Evolutionary conservation across 192 early-diverging fungal species (phyloP), one percentile per base, ranked within the genome.

Genomic region (Physocladia obscura): DNA sequence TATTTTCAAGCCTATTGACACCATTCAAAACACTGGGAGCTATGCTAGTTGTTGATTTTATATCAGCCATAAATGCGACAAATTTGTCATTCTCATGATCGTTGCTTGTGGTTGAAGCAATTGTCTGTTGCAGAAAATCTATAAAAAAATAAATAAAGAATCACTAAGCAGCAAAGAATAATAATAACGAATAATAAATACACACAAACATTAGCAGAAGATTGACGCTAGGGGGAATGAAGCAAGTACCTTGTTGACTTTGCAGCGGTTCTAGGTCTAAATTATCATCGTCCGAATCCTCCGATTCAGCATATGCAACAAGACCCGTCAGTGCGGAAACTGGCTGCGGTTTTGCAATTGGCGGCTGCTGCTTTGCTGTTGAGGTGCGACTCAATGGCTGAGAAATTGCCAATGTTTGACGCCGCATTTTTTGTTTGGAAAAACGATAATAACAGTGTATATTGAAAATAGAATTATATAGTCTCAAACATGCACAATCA

Each of bases 401-500:
- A 34, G 57, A 32, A 36, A 58, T 58, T 5, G 57, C 24, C 21
- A 58, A 32, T n/a, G 51, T 54, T 29, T 36, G 57, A 17, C 34
- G 57, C 21, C 57, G 26, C 57, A 58, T 58, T 34, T 13, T 17
- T 11, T 34, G 0, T 22, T 17, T 6, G 13, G 24, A 13, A 58
- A 26, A 58, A 8, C n/a, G 40, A 44, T 8, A 8, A 44, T n/a
- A n/a, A 44, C 40, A 8, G 40, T 44, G 40, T n/a, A 44, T n/a
- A n/a, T n/a, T 44, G 40, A n/a, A 44, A 44, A n/a, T 8, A 8
- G 11, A 13, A 13, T n/a, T 44, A 44, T 8, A 13, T n/a, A 13
- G 40, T 44, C 40, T 44, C 40, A 72, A 36, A 72, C 70, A 39
- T 72, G 70, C 19, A 72, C 50, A 47, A 72, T 64, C 34, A 72